Evolutionary conservation across 352 stramenopile species (phyloP), one percentile per base, ranked within the genome.

Genomic region (Pythium brachiatum): DNA sequence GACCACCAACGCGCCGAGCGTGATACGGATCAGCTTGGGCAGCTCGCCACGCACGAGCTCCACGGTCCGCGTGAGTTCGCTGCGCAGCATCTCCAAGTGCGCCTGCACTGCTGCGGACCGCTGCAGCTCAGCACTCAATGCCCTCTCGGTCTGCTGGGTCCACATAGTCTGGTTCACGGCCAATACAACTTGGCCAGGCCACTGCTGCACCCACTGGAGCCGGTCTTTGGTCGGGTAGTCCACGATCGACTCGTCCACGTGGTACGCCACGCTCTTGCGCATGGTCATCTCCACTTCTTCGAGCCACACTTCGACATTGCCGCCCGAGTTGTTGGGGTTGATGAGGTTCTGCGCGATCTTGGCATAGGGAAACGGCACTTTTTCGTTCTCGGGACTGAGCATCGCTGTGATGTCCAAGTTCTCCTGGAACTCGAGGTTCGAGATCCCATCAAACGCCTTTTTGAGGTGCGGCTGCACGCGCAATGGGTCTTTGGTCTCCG

Each of bases 391-490:
- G 0, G 82, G 81, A 64, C 91, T 89, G 56, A 91, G 64, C 86
- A 97, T 95, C 11, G 92, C 90, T 0, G 90, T 95, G 60, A 98
- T 97, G 57, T 98, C 89, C 41, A 97, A 66, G 58, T 96, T 96
- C 7, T 86, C 63, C 52, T 97, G 81, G 62, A 98, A 98, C 53
- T 98, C 91, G 18, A 98, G 81, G 50, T 87, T 80, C 12, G 79
- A 73, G 64, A 98, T 97, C 20, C 94, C 94, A 60, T 98, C 94
- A 54, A 98, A 98, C 16, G 84, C 86, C 43, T 98, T 98, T 70
- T 98, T 98, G 15, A 98, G 68, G 65, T 97, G 90, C 6, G 94
- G 94, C 66, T 98, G 92, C n/a, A 98, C 94, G n/a, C 90, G 81
- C 31, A 97, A 62, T 2, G 94, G 94, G 58, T 98, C 94, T 66